Evolutionary conservation across 805 yeast genomes (phyloP).

Genomic region (Hanseniaspora singularis): DNA sequence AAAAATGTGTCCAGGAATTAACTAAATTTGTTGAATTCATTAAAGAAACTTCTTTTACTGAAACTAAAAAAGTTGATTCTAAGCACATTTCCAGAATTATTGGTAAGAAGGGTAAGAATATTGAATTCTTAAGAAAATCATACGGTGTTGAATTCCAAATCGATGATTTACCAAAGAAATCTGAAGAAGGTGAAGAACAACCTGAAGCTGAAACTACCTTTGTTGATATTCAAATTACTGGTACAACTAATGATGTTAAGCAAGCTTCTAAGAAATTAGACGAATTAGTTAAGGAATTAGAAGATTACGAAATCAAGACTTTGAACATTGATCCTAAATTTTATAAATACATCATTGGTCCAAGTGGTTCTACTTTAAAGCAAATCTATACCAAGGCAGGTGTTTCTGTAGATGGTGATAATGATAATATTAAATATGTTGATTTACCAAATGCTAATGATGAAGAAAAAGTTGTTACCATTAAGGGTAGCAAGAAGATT

Average conservation of each 20-base stretch:
- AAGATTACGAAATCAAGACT: constrained; percentile 46
- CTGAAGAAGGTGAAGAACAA: constrained; percentile 29
- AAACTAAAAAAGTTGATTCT: constrained; percentile 53
- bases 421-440: constrained; percentile 20
- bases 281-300: constrained; percentile 50
- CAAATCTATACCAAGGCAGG: constrained; percentile 73
- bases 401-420: constrained; percentile 37
- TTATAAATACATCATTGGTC: constrained; percentile 67
- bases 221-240: constrained; percentile 59
- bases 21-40: constrained; percentile 75
- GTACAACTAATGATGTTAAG: constrained; percentile 63
- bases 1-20: constrained; percentile 72
- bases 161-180: constrained; percentile 25
- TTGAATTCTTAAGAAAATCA: constrained; percentile 64
- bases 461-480: constrained; percentile 41
- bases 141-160: constrained; percentile 38
- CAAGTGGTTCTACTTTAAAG: constrained; percentile 59
- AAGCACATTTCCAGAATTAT: constrained; percentile 73
- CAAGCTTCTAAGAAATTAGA: constrained; percentile 56
- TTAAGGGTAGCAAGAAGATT: constrained; percentile 62
- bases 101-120: constrained; percentile 77
- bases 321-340: constrained; percentile 61
- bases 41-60: constrained; percentile 66
- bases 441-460: constrained; percentile 58
- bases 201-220: constrained; percentile 37